phyloP scores from a whole-genome alignment of 805 yeast genomes.

The Candida xyloterini region DNA sequence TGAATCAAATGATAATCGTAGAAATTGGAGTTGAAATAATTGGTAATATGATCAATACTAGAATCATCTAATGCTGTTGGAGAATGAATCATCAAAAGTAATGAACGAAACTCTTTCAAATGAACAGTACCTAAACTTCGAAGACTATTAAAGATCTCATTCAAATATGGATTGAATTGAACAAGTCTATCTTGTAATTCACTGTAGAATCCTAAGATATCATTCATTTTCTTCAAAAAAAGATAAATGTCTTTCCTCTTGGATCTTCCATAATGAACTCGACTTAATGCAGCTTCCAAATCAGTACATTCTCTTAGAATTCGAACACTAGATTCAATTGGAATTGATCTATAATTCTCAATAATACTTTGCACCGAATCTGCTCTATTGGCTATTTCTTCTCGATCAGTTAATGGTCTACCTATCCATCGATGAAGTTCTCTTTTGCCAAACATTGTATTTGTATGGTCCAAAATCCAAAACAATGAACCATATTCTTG shows the following conservation, averaged over 20 bases:
- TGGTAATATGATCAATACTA: conserved; percentile 34
- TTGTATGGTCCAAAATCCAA: conserved; percentile 79
- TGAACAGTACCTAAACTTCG: conserved; percentile 12
- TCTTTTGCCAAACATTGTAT: conserved; percentile 73
- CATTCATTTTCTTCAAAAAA: conserved; percentile 46
- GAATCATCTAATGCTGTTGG: conserved; percentile 50
- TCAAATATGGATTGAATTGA: conserved; percentile 21
- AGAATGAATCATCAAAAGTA: conserved; percentile 50
- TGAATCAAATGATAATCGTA: conserved; percentile 37
- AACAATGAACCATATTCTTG: conserved; percentile 64
- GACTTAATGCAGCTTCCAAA: conserved; percentile 53
- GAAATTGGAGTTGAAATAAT: conserved; percentile 43
- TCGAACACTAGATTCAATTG: conserved; percentile 29
- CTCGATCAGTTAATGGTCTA: conserved; percentile 59
- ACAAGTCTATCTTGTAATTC: conserved; percentile 14
- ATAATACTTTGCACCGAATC: conserved; percentile 56
- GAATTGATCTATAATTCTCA: conserved; percentile 36
- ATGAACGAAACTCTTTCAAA: conserved; percentile 28
- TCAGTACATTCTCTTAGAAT: conserved; percentile 43
- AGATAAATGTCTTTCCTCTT: conserved; percentile 58
- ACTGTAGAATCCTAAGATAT: conserved; percentile 34
- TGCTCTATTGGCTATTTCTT: conserved; percentile 55
- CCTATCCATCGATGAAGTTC: conserved; percentile 69
- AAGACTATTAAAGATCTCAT: conserved; percentile 21
- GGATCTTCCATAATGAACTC: conserved; percentile 57